Evolutionary conservation across 2,329 filamentous ascomycete genomes (phyloP), one percentile per base, ranked within the genome.

Genomic region (Ascochyta rabiei): DNA sequence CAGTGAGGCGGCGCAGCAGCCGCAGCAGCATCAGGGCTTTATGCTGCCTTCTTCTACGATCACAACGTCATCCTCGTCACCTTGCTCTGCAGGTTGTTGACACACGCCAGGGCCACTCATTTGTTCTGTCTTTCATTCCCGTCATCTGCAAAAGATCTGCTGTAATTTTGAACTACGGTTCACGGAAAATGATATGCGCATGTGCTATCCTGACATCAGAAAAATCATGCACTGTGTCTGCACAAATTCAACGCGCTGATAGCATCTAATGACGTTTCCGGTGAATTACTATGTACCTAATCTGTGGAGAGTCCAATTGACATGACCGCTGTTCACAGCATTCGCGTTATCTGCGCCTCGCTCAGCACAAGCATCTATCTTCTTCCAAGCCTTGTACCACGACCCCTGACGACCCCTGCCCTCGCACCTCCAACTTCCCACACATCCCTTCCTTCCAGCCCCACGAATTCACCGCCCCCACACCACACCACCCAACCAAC

Each of bases 21-120:
- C 39, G n/a, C 28, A 34, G 19, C 15, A 3, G 23, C 19, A n/a
- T 21, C 6, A 13, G 38, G 3, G 16, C 30, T 31, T 46, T 6
- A 37, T n/a, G 18, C 35, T 21, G n/a, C 2, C 6, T 39, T 15
- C 28, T 16, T 19, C 7, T 6, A 45, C 28, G 26, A 15, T 28
- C 24, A 37, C 19, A 15, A 34, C 4, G 6, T 8, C 9, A 21
- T 3, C 23, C 28, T 39, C 33, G 42, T 56, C 53, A 23, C 42
- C 34, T 21, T 31, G 35, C 24, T 43, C 33, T 3, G 3, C 4
- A 19, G 47, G 30, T 13, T 28, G 42, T 40, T n/a, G 53, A 58
- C 44, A 50, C 35, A 47, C 48, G 60, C 45, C 60, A 64, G 60
- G 62, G 60, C 58, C 60, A 57, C 48, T 64, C 62, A 26, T 62